Evolutionary conservation across 768 basidiomycete species (phyloP), one percentile per base, ranked within the genome.

Genomic region (Kwoniella bestiolae): DNA sequence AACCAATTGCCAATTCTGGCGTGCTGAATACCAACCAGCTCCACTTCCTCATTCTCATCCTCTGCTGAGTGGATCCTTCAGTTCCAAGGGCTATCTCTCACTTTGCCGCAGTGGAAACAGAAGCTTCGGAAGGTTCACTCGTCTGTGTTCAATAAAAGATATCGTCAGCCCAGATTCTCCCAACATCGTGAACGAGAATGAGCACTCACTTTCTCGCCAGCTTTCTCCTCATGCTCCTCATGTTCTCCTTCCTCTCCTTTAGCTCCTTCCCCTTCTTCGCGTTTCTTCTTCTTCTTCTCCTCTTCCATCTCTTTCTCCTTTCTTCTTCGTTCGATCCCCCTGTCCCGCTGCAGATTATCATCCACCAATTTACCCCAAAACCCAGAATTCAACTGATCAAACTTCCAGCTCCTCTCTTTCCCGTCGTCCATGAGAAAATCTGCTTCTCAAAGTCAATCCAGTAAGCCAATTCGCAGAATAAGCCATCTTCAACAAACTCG

Each of bases 371-470:
- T 47, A 8, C 46, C 46, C 46, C 46, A 47, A 21, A 47, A 47
- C 23, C 46, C 46, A 9, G n/a, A 21, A 47, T 47, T 7, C 25
- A 47, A 25, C 25, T 23, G 21, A 47, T 47, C 25, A 25, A 47
- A 47, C 11, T 47, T 47, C 46, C 46, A 47, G 18, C 23, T 25
- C 11, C 46, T 47, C 23, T 47, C 46, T 47, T 47, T 25, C n/a
- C 23, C 46, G 23, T 47, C 46, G n/a, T 47, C 25, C 46, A 47
- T 47, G 18, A 47, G 25, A 47, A 47, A 18, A 47, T n/a, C 25
- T 47, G 23, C 9, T 46, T 57, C 28, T 65, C 57, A 31, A 65
- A 47, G 26, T 65, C 47, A 29, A 65, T 28, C 44, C 47, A 65
- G 32, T 65, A 65, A 21, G 44, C 41, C 63, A 56, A 65, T 41